Percentiles rank a stretch among this genome's conserved stretches.
Conservation (phyloP, 257 asterid species). For the Coffea eugenioides region DNA sequence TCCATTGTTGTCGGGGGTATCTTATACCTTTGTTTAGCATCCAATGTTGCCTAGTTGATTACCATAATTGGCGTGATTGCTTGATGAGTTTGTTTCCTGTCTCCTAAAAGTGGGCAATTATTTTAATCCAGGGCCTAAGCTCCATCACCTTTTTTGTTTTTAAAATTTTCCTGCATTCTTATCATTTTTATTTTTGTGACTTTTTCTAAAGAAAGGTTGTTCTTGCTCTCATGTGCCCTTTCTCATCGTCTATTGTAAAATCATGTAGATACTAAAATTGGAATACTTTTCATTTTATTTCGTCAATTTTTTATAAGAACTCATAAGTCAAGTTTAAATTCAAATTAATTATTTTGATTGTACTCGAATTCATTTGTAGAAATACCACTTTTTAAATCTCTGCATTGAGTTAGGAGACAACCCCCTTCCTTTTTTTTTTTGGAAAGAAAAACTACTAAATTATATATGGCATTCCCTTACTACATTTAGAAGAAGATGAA, state of each 20-base stretch:
- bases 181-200: neutral
- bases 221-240: neutral
- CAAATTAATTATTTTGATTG: too few species aligned
- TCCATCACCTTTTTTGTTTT: neutral
- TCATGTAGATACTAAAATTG: too few species aligned
- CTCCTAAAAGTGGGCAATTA: neutral
- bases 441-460: too few species aligned
- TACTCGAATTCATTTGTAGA: too few species aligned
- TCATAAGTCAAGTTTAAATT: too few species aligned
- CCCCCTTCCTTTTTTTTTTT: too few species aligned
- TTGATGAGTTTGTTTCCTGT: constrained; percentile 13
- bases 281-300: too few species aligned
- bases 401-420: too few species aligned
- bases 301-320: too few species aligned
- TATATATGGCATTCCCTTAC: too few species aligned
- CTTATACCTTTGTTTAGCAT: constrained; percentile 9
- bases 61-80: constrained; percentile 6
- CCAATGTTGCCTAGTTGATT: constrained; percentile 11
- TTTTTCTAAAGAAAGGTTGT: neutral
- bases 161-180: neutral
- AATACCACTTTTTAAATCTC: too few species aligned
- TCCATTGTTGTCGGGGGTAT: neutral
- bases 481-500: too few species aligned
- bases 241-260: neutral
- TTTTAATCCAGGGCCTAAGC: neutral